Percentiles rank a stretch among this genome's conserved stretches.
Conservation (phyloP, 257 asterid genomes). For the Scutellaria barbata region DNA sequence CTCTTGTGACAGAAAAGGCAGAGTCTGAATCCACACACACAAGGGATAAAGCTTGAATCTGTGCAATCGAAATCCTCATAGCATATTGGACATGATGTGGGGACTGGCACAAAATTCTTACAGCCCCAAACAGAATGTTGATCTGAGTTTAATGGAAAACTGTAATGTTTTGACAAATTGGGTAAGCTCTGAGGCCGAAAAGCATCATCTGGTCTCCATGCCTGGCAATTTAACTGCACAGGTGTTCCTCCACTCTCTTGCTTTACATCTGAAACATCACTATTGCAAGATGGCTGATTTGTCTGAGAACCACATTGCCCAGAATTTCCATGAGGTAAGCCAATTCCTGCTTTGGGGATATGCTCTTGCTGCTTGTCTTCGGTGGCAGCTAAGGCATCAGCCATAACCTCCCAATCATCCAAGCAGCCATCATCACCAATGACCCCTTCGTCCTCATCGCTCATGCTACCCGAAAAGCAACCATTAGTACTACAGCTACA, state of each 20-base stretch:
- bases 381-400: constrained; percentile 87
- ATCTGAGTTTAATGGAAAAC: constrained; percentile 61
- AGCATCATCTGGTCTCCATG: constrained; percentile 90
- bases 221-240: constrained; percentile 47
- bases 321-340: constrained; percentile 37
- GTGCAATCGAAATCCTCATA: constrained; percentile 86
- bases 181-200: constrained; percentile 89
- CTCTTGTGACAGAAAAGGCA: constrained; percentile 97
- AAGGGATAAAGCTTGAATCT: constrained; percentile 82
- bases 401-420: constrained; percentile 97
- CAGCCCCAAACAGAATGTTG: constrained; percentile 61
- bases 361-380: constrained; percentile 55
- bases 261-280: constrained; percentile 38
- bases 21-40: constrained; percentile 89
- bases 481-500: constrained; percentile 67
- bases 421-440: constrained; percentile 65
- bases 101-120: constrained; percentile 49
- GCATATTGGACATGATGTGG: constrained; percentile 86
- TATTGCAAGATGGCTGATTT: constrained; percentile 34
- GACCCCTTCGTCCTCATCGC: constrained; percentile 66
- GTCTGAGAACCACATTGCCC: constrained; percentile 29
- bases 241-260: constrained; percentile 45
- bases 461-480: constrained; percentile 59
- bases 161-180: constrained; percentile 66
- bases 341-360: constrained; percentile 34